Evolutionary conservation across 805 yeast species (phyloP), one percentile per base, ranked within the genome.

Genomic region (Pichia kluyveri): DNA sequence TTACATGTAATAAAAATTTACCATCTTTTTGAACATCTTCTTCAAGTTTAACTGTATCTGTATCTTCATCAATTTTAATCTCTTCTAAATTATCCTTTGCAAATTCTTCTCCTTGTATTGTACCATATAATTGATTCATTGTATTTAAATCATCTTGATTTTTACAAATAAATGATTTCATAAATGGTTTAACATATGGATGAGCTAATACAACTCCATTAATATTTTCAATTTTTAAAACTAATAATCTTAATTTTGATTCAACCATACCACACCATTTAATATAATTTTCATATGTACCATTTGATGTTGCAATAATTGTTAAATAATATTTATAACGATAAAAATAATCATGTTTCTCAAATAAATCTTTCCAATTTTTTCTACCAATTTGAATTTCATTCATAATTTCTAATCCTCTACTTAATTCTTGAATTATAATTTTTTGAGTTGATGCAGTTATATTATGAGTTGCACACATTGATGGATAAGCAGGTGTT

Each of bases 391-490:
- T 52, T 48, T 69, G 71, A 46, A 93, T 85, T 27, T 81, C 86
- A 54, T 73, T 79, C 70, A 87, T 79, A 12, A 89, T 70, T 40
- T 76, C 79, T 7, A 76, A 72, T 0, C 96, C 98, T 54, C 96
- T 79, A 49, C 73, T 67, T 55, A 93, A 74, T 63, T 93, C 99
- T n/a, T 71, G 63, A 61, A 88, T 60, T 36, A 93, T 86, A 23
- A 93, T 78, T 56, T 77, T 79, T 64, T 87, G 91, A 0, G 98
- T 91, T 0, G 97, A 88, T 17, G 77, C 79, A 2, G 95, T 83
- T 41, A 93, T 90, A 63, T 93, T 93, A 64, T 93, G 99, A 1
- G 99, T 93, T 0, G 99, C 96, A 68, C 99, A 93, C 99, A 93
- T 93, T 1, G 97, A 90, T 1, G 96, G 96, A 61, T 89, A 88